Percentiles rank a stretch among this genome's conserved stretches.
Conservation (phyloP, 371 early-diverging fungal genomes). For the Mucor velutinosus region DNA sequence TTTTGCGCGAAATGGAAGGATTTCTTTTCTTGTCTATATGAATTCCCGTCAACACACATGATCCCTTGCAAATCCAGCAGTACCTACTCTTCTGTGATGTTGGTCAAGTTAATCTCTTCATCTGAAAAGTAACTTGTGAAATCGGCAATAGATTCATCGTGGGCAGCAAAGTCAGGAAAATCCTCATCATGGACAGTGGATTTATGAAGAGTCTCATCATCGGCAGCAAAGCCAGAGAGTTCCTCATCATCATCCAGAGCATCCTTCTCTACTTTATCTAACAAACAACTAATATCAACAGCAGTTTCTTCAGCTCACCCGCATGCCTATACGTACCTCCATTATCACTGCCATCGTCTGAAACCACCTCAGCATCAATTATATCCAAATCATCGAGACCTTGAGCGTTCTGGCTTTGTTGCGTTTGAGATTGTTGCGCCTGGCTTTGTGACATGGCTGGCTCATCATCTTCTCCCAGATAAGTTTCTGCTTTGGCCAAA, state of each 20-base stretch:
- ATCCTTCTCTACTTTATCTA: not conserved
- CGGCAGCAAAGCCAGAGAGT: not conserved
- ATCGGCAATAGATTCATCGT: not conserved
- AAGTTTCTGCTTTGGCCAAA: conserved; percentile 14
- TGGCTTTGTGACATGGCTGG: not conserved
- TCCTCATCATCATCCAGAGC: not conserved
- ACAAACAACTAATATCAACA: not conserved
- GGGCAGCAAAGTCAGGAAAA: not conserved
- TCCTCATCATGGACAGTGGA: not conserved
- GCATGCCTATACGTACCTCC: not conserved
- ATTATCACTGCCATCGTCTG: not conserved
- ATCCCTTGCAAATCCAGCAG: not conserved
- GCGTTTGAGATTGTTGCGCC: not conserved
- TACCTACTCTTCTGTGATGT: not conserved
- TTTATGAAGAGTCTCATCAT: not conserved
- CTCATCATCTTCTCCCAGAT: not conserved
- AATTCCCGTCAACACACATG: not conserved
- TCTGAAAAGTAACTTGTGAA: not conserved
- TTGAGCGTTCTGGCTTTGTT: not conserved
- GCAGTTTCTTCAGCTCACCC: not conserved
- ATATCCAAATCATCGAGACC: not conserved
- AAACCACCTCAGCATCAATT: not conserved
- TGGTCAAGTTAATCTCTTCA: not conserved
- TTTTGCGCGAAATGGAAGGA: not conserved
- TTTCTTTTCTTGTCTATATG: not conserved